These are phyloP conservation scores for Collybiopsis luxurians DNA, from an alignment of 768 basidiomycete species.

Conservation along the genomic window DNA sequence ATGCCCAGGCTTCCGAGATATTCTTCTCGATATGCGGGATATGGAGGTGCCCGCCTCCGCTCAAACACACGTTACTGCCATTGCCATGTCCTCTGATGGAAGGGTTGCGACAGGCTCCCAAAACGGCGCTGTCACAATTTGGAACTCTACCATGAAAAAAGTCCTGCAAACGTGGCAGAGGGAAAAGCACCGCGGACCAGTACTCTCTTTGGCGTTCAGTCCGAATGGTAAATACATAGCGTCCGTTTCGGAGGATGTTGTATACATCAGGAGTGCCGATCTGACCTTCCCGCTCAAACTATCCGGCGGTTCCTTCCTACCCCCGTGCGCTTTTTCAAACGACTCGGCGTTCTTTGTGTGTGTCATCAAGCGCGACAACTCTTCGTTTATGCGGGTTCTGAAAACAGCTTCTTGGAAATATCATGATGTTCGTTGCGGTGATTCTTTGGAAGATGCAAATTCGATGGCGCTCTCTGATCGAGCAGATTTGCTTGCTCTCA, in stretches of 20 bases:
- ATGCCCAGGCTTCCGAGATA: background rate
- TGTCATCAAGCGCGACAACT: background rate
- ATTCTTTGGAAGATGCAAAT: background rate
- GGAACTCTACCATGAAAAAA: background rate
- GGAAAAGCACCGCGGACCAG: background rate
- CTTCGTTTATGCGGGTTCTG: background rate
- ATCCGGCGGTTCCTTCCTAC: background rate
- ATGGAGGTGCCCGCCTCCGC: background rate
- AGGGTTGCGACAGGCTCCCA: conserved; percentile 1
- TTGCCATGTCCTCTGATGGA: conserved; percentile 2
- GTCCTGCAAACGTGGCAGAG: background rate
- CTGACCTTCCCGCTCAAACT: background rate
- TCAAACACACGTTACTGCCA: conserved; percentile 1
- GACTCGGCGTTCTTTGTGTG: background rate
- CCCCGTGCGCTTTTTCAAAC: background rate
- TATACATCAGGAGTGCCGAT: background rate
- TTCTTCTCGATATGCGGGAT: background rate
- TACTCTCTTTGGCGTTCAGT: conserved; percentile 1
- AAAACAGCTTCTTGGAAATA: background rate
- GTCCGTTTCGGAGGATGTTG: background rate
- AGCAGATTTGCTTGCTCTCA: background rate
- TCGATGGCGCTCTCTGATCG: background rate
- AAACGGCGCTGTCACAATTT: background rate
- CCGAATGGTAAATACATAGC: background rate
- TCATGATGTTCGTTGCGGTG: background rate